These are phyloP conservation scores for Jamesozyma hellenica DNA, from an alignment of 805 yeast species.

Conservation along the genomic window DNA sequence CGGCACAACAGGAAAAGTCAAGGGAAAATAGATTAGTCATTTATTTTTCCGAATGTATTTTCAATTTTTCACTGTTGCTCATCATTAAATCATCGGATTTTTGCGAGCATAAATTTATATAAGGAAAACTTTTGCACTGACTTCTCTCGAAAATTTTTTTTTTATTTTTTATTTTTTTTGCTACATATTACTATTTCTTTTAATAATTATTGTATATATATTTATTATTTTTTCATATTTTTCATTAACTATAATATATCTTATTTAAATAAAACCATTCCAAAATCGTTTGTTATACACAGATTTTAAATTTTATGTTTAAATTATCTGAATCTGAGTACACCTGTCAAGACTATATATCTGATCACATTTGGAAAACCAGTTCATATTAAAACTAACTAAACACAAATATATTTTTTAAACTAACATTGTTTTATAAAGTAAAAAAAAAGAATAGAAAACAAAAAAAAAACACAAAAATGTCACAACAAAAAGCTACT, in stretches of 20 bases:
- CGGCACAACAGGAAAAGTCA: no score
- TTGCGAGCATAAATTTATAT: neutral
- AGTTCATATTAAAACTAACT: conserved; percentile 29
- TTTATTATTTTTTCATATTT: no score
- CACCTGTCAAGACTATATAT: conserved; percentile 40
- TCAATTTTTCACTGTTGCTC: neutral
- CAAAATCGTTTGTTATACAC: no score
- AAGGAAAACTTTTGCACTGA: neutral
- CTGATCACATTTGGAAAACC: conserved; percentile 47
- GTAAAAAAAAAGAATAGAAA: conserved; percentile 6
- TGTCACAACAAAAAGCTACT: conserved; percentile 51
- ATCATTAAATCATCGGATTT: no score
- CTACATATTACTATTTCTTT: no score
- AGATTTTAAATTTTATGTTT: conserved; percentile 19
- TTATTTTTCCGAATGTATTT: no score
- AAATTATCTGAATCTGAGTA: conserved; percentile 24
- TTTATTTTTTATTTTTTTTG: no score
- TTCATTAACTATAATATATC: no score
- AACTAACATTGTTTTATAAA: neutral
- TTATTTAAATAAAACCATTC: no score
- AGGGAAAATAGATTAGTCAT: no score
- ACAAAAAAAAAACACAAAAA: conserved; percentile 2
- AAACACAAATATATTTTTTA: neutral
- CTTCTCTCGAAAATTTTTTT: no score
- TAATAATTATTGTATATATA: no score